A percentile compares a stretch with the other conserved stretches of the same genome.
phyloP scores from a whole-genome alignment of 2,329 filamentous ascomycete genomes.

The Penicillium decumbens region DNA sequence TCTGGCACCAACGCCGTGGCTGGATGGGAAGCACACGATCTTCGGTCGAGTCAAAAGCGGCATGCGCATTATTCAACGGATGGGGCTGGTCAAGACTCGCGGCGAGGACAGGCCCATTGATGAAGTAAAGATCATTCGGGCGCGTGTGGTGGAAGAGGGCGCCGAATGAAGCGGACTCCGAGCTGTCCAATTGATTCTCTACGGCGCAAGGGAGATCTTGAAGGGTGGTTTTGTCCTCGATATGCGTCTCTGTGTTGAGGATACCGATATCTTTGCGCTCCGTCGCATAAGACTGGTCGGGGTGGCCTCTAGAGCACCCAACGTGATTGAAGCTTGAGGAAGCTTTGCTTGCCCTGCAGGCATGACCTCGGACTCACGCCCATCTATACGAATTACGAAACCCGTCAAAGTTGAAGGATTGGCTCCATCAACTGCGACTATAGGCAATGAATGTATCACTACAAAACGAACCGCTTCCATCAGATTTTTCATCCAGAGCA shows the following conservation, averaged over 20 bases:
- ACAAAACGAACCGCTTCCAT: slow-evolving; percentile 75
- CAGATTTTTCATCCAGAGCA: slow-evolving; percentile 70
- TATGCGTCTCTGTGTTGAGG: neutral
- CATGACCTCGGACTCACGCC: slow-evolving; percentile 5
- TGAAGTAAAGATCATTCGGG: slow-evolving; percentile 73
- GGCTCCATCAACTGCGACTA: slow-evolving; percentile 9
- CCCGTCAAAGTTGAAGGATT: slow-evolving; percentile 3
- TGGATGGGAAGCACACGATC: slow-evolving; percentile 95
- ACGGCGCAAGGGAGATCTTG: neutral
- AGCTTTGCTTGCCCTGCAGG: neutral
- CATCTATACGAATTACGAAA: slow-evolving; percentile 8
- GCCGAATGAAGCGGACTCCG: slow-evolving; percentile 31
- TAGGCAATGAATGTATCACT: slow-evolving; percentile 59
- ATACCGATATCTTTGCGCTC: neutral
- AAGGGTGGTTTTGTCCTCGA: neutral
- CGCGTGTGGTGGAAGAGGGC: slow-evolving; percentile 59
- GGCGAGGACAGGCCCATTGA: slow-evolving; percentile 74
- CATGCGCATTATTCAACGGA: slow-evolving; percentile 75
- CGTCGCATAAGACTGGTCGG: neutral
- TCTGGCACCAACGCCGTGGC: slow-evolving; percentile 86
- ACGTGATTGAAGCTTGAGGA: neutral
- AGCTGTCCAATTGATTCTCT: neutral
- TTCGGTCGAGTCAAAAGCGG: slow-evolving; percentile 86
- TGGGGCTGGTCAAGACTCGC: slow-evolving; percentile 83
- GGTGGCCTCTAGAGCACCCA: neutral